Conservation (phyloP, 2,329 filamentous ascomycete species). For the Dactylellina leptospora region DNA sequence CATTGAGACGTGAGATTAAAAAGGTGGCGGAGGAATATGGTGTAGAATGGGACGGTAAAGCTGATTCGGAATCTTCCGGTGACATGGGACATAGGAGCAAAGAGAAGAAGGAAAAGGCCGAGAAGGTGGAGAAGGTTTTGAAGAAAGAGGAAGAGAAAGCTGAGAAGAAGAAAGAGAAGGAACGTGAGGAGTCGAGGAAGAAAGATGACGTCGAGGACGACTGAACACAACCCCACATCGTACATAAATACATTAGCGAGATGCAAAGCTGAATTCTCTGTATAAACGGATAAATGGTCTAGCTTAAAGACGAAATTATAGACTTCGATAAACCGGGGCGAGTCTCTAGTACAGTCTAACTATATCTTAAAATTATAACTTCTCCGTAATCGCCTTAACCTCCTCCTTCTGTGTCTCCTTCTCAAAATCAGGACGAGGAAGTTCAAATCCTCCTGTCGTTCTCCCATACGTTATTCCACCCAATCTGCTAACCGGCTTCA, state of each 20-base stretch:
- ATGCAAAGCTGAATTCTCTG: too few relatives aligned
- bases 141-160: constrained; percentile 59
- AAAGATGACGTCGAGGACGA: constrained; percentile 15
- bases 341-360: too few relatives aligned
- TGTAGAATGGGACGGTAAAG: constrained; percentile 83
- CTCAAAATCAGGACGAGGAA: constrained; percentile 71
- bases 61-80: constrained; percentile 66
- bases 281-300: too few relatives aligned
- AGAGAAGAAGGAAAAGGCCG: constrained; percentile 66
- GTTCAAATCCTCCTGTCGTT: constrained; percentile 74
- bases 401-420: constrained; percentile 66
- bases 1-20: constrained; percentile 79
- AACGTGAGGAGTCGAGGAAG: constrained; percentile 56
- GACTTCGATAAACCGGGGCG: too few relatives aligned
- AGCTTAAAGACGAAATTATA: too few relatives aligned
- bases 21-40: constrained; percentile 85
- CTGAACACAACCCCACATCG: too few relatives aligned
- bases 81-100: constrained; percentile 65
- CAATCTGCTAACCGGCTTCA: constrained; percentile 78
- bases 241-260: too few relatives aligned
- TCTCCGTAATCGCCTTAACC: constrained; percentile 67
- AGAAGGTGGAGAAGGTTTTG: constrained; percentile 64
- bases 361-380: neutral
- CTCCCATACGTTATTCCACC: constrained; percentile 88
- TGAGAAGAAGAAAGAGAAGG: constrained; percentile 60